Evolutionary conservation across 1,284 basidiomycete species (phyloP), one percentile per base, ranked within the genome.

Genomic region (Malassezia dermatis): DNA sequence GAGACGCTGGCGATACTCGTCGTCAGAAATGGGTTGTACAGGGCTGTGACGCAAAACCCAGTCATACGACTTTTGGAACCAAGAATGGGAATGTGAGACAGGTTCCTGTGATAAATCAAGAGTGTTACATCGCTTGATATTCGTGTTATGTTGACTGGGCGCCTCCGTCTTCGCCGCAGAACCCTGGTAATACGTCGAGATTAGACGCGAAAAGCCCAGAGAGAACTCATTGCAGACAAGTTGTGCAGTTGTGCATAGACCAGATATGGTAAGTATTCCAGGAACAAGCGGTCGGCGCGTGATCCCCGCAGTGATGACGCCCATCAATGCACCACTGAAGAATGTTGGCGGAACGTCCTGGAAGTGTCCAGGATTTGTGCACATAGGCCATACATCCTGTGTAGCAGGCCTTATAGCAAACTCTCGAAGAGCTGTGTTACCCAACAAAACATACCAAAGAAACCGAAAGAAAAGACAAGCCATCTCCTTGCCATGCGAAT

Each of bases 391-490:
- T n/a, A 31, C 15, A 13, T 26, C 15, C 13, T 11, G 6, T 5
- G 48, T 41, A 13, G 8, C 23, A 7, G 48, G 48, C 8, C 32
- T 37, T 19, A 51, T 30, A 4, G 30, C n/a, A n/a, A 40, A 51
- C 24, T 56, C 54, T 10, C 48, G 54, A 5, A 51, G 19, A 7
- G 48, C 53, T 27, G 32, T 26, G 19, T 48, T 17, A 48, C 24
- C 0, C 7, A 7, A 11, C 10, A 15, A 12, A 8, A 43, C 53
- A 31, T 45, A 55, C 53, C 54, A 47, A 56, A 56, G 21, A 56
- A 56, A 1, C 54, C 48, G 27, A 56, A 56, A 5, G 42, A 45
- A 23, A 56, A 56, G 8, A 24, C 39, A 21, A 51, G 42, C 54
- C 48, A 51, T 13, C 27, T 15, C 23, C 40, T 45, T 8, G 43